Percentiles rank a stretch among this genome's conserved stretches.
These are phyloP conservation scores for Hypocreales sp. DNA, from an alignment of 2,329 filamentous ascomycete species.

Conservation along the genomic window DNA sequence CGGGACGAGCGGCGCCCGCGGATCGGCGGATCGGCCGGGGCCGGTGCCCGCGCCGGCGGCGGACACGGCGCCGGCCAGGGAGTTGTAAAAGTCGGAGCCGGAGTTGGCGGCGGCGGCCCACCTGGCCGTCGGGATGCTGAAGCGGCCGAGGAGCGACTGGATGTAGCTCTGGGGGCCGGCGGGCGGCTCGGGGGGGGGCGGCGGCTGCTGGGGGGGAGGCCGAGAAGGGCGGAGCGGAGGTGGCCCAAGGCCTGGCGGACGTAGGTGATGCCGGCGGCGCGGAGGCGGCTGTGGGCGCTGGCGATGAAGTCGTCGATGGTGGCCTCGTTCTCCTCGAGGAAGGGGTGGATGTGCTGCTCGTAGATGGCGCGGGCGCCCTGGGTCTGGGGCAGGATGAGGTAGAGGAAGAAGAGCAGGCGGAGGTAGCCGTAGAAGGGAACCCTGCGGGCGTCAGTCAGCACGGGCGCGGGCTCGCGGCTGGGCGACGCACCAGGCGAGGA, in stretches of 20 bases:
- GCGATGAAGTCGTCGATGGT: constrained; percentile 87
- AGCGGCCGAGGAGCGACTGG: constrained; percentile 68
- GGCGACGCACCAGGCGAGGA: constrained; percentile 62
- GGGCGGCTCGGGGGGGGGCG: constrained; percentile 23
- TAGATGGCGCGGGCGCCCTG: constrained; percentile 83
- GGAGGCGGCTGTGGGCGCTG: constrained; percentile 62
- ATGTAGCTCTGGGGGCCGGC: constrained; percentile 48
- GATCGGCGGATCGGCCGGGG: too few species aligned
- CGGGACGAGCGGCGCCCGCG: constrained; percentile 61
- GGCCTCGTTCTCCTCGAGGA: constrained; percentile 70
- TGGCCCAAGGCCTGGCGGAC: constrained; percentile 55
- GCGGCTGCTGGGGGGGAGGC: constrained; percentile 44
- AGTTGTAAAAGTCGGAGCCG: constrained; percentile 55
- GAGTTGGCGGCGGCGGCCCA: constrained; percentile 32
- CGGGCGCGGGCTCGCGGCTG: too few species aligned
- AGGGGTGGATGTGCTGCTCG: constrained; percentile 72
- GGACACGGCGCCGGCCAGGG: constrained; percentile 61
- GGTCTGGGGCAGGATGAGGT: constrained; percentile 94
- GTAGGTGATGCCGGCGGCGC: constrained; percentile 61
- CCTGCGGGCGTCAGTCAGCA: too few species aligned
- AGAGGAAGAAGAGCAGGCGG: constrained; percentile 73
- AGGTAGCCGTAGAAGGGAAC: constrained; percentile 90
- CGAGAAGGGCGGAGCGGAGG: constrained; percentile 64
- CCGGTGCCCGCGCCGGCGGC: constrained; percentile 25
- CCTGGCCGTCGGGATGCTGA: constrained; percentile 62